A percentile compares a stretch with the other conserved stretches of the same genome.
Conservation (phyloP, 2,329 filamentous ascomycete species). For the Microsporum ferrugineum region DNA sequence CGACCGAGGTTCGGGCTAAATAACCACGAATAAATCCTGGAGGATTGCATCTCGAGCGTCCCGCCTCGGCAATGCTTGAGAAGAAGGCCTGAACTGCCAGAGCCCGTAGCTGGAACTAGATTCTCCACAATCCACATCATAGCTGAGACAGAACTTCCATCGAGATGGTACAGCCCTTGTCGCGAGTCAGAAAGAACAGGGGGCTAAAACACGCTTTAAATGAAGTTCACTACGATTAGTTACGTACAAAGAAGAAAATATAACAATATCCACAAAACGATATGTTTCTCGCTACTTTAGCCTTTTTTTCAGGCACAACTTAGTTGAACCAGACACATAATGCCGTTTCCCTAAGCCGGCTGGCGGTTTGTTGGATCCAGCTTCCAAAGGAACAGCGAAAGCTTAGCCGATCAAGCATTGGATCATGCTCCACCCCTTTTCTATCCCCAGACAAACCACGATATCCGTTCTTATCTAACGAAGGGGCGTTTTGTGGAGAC, state of each 20-base stretch:
- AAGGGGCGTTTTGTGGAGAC: background rate
- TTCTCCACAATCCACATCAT: background rate
- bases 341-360: background rate
- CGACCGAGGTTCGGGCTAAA: background rate
- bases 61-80: background rate
- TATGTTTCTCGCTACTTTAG: background rate
- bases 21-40: background rate
- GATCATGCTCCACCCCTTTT: background rate
- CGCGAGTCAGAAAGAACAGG: background rate
- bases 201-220: background rate
- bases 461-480: background rate
- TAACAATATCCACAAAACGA: background rate
- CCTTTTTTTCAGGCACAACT: background rate
- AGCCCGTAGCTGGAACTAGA: background rate
- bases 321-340: background rate
- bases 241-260: background rate
- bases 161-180: background rate
- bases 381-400: background rate
- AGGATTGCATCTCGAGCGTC: background rate
- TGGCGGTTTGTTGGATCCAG: background rate
- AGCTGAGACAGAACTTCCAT: background rate
- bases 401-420: slow-evolving; percentile 4
- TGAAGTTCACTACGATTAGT: background rate
- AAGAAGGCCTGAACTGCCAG: background rate
- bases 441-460: background rate